Percentiles rank a stretch among this genome's conserved stretches.
phyloP scores from a whole-genome alignment of 495 filamentous ascomycete genomes.

The Aspergillus affinis region DNA sequence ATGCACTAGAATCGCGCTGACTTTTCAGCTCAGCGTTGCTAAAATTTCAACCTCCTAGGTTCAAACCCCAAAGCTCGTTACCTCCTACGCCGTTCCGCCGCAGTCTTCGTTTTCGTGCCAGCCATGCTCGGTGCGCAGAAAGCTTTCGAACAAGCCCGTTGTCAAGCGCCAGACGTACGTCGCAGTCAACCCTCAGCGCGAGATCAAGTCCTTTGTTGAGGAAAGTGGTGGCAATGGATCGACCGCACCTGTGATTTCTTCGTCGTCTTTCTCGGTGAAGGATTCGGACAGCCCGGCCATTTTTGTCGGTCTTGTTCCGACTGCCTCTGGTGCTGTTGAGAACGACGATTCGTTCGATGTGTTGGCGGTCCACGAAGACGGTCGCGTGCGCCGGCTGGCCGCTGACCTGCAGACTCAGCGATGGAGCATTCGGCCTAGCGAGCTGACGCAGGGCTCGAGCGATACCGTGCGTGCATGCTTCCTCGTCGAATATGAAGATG shows the following conservation, averaged over 20 bases:
- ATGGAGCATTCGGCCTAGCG: constrained; percentile 44
- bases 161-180: constrained; percentile 72
- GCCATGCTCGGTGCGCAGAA: constrained; percentile 70
- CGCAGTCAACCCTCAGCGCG: constrained; percentile 42
- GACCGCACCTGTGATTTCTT: constrained; percentile 40
- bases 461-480: constrained; percentile 41
- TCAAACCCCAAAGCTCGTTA: constrained; percentile 73
- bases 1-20: constrained; percentile 18
- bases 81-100: constrained; percentile 83
- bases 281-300: constrained; percentile 43
- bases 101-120: constrained; percentile 75
- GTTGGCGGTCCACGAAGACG: constrained; percentile 48
- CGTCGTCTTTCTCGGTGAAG: constrained; percentile 38
- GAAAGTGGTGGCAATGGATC: constrained; percentile 41
- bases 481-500: constrained; percentile 47
- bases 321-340: constrained; percentile 20
- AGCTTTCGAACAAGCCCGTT: constrained; percentile 48
- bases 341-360: constrained; percentile 39
- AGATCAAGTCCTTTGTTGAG: constrained; percentile 55
- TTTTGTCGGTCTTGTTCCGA: constrained; percentile 42
- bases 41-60: constrained; percentile 52
- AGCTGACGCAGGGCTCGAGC: constrained; percentile 33
- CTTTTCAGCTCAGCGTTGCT: too few species aligned
- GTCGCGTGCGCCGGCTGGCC: constrained; percentile 41
- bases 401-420: constrained; percentile 41